Evolutionary conservation across 2,329 filamentous ascomycete species (phyloP).

Genomic region (Alternaria tenuissima): DNA sequence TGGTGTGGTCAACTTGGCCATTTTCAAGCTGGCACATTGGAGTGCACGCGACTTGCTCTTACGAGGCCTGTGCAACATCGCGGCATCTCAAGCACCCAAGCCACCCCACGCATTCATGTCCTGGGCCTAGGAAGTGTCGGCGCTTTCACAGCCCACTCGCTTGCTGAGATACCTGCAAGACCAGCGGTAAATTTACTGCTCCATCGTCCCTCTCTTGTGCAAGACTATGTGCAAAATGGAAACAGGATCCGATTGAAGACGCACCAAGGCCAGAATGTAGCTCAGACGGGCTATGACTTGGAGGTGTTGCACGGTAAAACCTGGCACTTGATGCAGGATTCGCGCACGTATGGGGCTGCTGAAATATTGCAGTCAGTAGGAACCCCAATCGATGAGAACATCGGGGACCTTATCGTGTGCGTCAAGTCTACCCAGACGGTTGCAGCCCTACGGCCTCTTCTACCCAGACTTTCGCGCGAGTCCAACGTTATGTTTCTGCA

Average conservation of each 20-base stretch:
- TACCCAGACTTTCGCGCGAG: background rate
- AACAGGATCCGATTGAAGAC: slow-evolving; percentile 10
- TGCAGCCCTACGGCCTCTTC: slow-evolving; percentile 11
- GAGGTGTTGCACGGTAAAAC: slow-evolving; percentile 5
- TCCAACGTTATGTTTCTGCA: slow-evolving; percentile 10
- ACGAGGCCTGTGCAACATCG: background rate
- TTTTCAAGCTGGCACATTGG: background rate
- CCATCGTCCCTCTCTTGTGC: slow-evolving; percentile 9
- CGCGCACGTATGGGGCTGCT: background rate
- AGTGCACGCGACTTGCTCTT: background rate
- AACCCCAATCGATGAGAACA: background rate
- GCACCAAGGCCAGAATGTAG: slow-evolving; percentile 2
- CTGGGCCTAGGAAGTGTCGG: slow-evolving; percentile 10
- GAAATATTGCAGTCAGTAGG: background rate
- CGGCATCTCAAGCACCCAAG: background rate
- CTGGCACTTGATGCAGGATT: slow-evolving; percentile 1
- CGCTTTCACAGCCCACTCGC: slow-evolving; percentile 14
- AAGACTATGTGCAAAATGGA: slow-evolving; percentile 2
- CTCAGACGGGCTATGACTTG: slow-evolving; percentile 4
- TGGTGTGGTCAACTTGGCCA: background rate
- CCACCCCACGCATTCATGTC: slow-evolving; percentile 10
- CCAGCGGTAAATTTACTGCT: slow-evolving; percentile 7
- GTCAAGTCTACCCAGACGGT: slow-evolving; percentile 17
- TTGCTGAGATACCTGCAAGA: slow-evolving; percentile 12
- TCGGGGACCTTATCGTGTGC: slow-evolving; percentile 17